Evolutionary conservation across 441 rosid species (phyloP), one percentile per base, ranked within the genome.

Genomic region (Populus hybrid): DNA sequence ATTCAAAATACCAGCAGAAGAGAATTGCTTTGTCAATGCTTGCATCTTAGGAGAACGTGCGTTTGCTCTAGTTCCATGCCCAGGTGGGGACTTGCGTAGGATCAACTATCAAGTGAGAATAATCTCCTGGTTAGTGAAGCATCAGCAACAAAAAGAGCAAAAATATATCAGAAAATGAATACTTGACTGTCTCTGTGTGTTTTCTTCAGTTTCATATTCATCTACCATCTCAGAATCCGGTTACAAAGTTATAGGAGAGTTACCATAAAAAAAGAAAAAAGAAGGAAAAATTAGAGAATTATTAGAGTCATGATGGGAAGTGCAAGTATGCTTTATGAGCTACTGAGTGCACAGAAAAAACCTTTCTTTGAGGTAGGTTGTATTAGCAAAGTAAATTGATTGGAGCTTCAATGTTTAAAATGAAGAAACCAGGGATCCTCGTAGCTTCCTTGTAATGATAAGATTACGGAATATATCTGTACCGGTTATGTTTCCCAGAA

Each of bases 311-410:
- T 18, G 28, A 64, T 74, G 59, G 1, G 40, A 33, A 10, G 31
- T 20, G 18, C 16, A 67, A 6, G n/a, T 26, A 20, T 31, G 20
- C 20, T 45, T 68, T 26, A 12, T 16, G 24, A 33, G 59, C 56
- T 45, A 7, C 9, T 71, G 20, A 38, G 20, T 35, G 24, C 23
- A 36, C 8, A 11, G 24, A n/a, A 69, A 77, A 23, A 78, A 91
- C 99, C 99, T 90, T 80, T 95, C 98, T 35, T 89, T 89, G 82
- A 95, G 95, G 81, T 95, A 95, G 16, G 88, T 87, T 18, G 95
- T 81, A 76, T 95, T 95, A 31, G 97, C 94, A 78, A 95, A 95
- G 81, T 24, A 24, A 24, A 24, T 93, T 95, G 82, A 93, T 88
- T 0, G 97, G 89, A 64, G 99, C 84, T 84, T 93, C 96, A 23